Conservation (phyloP, 2,329 filamentous ascomycete species). For the Cercospora brassicicola region DNA sequence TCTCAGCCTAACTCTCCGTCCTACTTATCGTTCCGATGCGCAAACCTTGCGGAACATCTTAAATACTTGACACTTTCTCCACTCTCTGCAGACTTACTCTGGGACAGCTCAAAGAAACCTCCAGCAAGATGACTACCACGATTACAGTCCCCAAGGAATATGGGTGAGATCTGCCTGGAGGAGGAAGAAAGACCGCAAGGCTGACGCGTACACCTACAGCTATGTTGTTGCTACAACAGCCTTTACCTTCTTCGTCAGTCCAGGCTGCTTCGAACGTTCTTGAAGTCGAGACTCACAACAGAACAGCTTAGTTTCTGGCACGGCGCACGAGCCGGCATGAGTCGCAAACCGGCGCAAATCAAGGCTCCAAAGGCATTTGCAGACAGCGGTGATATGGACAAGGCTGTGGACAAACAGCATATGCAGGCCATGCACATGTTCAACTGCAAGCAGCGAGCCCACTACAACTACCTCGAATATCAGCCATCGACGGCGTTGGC, state of each 20-base stretch:
- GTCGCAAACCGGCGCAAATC: constrained; percentile 56
- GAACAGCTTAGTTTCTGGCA: constrained; percentile 52
- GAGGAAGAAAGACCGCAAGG: neutral
- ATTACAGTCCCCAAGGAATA: constrained; percentile 52
- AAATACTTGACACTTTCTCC: neutral
- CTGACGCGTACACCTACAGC: constrained; percentile 41
- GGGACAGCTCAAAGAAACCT: neutral
- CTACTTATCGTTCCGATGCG: neutral
- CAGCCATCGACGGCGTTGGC: constrained; percentile 53
- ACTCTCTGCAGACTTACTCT: neutral
- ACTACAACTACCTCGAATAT: constrained; percentile 61
- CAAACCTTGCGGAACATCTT: neutral
- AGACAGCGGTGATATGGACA: constrained; percentile 53
- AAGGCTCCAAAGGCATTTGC: constrained; percentile 62
- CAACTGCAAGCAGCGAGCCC: constrained; percentile 56
- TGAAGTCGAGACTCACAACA: constrained; percentile 3
- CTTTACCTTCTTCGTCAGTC: constrained; percentile 51
- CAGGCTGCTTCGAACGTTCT: neutral
- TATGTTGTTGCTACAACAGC: constrained; percentile 57
- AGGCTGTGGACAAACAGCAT: constrained; percentile 43
- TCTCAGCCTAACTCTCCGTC: neutral
- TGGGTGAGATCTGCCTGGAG: constrained; percentile 42
- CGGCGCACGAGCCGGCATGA: constrained; percentile 46
- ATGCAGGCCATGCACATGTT: constrained; percentile 48
- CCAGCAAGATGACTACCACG: constrained; percentile 30